Percentiles rank a stretch among this genome's conserved stretches.
Conservation (phyloP, 805 yeast species). For the Metschnikowia aberdeeniae region DNA sequence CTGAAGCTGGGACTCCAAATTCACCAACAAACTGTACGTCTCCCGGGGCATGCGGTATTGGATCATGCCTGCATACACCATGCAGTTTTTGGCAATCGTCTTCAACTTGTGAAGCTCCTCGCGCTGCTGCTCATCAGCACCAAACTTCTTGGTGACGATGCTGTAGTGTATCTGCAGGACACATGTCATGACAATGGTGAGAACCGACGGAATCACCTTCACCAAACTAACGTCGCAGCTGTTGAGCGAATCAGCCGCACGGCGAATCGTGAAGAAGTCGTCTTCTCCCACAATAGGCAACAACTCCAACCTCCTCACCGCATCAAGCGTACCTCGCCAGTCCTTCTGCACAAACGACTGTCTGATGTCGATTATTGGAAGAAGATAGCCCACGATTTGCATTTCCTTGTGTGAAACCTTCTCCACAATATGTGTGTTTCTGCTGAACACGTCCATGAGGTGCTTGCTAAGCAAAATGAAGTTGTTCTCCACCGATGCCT, state of each 20-base stretch:
- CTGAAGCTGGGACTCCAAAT: conserved; percentile 48
- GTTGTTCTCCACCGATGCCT: conserved; percentile 43
- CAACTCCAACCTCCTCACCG: conserved; percentile 56
- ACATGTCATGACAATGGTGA: conserved; percentile 78
- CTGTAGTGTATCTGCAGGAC: conserved; percentile 54
- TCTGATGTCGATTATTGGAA: conserved; percentile 67
- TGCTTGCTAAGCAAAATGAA: conserved; percentile 46
- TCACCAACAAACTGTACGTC: conserved; percentile 65
- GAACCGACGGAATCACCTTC: conserved; percentile 73
- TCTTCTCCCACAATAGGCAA: conserved; percentile 54
- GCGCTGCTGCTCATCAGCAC: conserved; percentile 42
- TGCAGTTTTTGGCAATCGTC: conserved; percentile 72
- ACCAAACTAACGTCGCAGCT: conserved; percentile 66
- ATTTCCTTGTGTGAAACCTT: conserved; percentile 52
- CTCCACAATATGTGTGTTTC: conserved; percentile 57
- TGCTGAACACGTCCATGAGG: conserved; percentile 42
- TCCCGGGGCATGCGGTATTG: conserved; percentile 90
- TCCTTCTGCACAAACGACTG: conserved; percentile 51
- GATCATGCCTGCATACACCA: conserved; percentile 93
- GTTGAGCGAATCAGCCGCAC: conserved; percentile 53
- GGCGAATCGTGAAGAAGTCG: conserved; percentile 56
- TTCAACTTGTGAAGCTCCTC: conserved; percentile 54
- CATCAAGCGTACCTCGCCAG: conserved; percentile 55
- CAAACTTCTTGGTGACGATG: conserved; percentile 40
- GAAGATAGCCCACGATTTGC: conserved; percentile 60